Percentiles rank a stretch among this genome's conserved stretches.
Evolutionary conservation across 1,284 basidiomycete species (phyloP).

Genomic region (Cutaneotrichosporon sp.): DNA sequence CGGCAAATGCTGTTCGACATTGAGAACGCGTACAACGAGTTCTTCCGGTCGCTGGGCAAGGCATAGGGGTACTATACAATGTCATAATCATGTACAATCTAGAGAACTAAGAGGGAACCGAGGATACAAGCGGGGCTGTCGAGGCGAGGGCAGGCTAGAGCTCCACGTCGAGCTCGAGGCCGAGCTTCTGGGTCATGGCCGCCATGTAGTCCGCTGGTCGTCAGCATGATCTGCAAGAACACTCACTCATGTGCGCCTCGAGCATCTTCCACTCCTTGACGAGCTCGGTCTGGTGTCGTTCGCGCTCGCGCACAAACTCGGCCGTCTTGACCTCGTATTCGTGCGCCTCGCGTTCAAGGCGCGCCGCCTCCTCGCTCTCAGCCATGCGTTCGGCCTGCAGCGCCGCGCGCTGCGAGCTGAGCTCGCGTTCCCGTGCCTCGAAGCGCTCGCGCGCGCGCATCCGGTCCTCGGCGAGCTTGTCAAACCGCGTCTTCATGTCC

Average conservation of each 20-base stretch:
- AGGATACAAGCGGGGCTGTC: background rate
- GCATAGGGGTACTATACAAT: slow-evolving; percentile 8
- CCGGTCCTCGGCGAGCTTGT: background rate
- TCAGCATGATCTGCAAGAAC: slow-evolving; percentile 53
- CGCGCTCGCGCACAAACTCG: slow-evolving; percentile 9
- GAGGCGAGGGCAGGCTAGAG: background rate
- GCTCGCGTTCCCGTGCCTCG: slow-evolving; percentile 66
- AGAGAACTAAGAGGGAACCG: background rate
- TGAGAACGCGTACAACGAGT: slow-evolving; percentile 94
- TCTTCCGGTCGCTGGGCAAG: slow-evolving; percentile 73
- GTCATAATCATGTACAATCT: slow-evolving; percentile 9
- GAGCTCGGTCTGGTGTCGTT: slow-evolving; percentile 27
- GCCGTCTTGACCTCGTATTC: slow-evolving; percentile 11
- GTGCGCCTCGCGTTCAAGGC: slow-evolving; percentile 9
- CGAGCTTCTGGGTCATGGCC: slow-evolving; percentile 46
- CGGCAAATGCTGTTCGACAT: slow-evolving; percentile 94
- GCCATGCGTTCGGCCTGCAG: slow-evolving; percentile 16
- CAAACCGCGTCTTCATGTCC: slow-evolving; percentile 63
- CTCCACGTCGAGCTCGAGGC: slow-evolving; percentile 6
- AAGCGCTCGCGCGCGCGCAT: slow-evolving; percentile 43
- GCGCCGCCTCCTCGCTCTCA: slow-evolving; percentile 1
- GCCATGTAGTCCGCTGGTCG: slow-evolving; percentile 50
- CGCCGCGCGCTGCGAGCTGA: slow-evolving; percentile 61
- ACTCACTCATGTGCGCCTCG: slow-evolving; percentile 66
- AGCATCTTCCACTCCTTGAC: slow-evolving; percentile 36